phyloP scores from a whole-genome alignment of 2,329 filamentous ascomycete species.

The Fusarium pseudograminearum region DNA sequence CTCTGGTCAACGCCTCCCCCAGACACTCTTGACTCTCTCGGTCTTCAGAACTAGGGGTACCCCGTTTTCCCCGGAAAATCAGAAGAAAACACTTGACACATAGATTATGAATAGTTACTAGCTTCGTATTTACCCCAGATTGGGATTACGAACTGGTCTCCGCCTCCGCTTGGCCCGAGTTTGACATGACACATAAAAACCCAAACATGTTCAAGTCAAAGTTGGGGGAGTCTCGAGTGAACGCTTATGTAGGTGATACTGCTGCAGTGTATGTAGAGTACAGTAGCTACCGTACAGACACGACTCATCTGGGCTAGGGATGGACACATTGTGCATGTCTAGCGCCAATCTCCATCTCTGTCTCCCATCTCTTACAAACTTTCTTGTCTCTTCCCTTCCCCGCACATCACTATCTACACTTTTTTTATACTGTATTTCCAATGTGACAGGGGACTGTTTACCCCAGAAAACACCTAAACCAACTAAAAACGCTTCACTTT shows the following conservation, averaged over 20 bases:
- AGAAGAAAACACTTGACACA: conserved; percentile 1
- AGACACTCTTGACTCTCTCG: neutral
- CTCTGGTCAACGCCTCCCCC: neutral
- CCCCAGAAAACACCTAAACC: conserved; percentile 19
- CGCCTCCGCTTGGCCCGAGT: conserved; percentile 10
- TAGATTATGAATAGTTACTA: conserved; percentile 1
- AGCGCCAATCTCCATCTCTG: conserved; percentile 21
- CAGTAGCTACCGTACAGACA: neutral
- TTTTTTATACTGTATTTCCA: neutral
- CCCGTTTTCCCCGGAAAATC: conserved; percentile 32
- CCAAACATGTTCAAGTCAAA: conserved; percentile 1
- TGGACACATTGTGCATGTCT: conserved; percentile 38
- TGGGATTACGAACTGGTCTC: conserved; percentile 4
- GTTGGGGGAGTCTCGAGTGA: neutral
- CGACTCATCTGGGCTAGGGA: conserved; percentile 32
- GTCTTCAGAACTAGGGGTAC: neutral
- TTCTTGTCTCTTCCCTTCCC: conserved; percentile 14
- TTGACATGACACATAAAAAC: conserved; percentile 32
- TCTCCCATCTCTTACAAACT: conserved; percentile 9
- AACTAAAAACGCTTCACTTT: conserved; percentile 2
- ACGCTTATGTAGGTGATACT: neutral
- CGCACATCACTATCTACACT: conserved; percentile 4
- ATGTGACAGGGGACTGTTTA: neutral
- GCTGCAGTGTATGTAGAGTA: neutral
- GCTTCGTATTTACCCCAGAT: conserved; percentile 31